These are phyloP conservation scores for Teunomyces panamensis DNA, from an alignment of 805 yeast species.

Conservation along the genomic window DNA sequence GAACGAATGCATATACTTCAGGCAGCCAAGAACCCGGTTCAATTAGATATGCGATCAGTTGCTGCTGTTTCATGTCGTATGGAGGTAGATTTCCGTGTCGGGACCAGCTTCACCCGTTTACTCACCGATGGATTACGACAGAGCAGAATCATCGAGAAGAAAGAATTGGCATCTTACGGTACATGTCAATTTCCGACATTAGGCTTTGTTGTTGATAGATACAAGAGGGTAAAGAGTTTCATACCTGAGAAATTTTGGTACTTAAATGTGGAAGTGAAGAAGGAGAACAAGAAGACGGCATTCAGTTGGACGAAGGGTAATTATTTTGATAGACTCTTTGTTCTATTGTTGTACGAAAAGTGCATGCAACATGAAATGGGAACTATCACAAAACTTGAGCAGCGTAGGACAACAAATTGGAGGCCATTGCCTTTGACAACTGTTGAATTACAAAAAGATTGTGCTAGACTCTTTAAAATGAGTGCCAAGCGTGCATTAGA, in stretches of 20 bases:
- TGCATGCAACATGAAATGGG: slow-evolving; percentile 56
- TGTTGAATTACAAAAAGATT: slow-evolving; percentile 85
- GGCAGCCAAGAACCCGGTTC: slow-evolving; percentile 71
- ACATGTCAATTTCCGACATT: slow-evolving; percentile 94
- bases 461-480: slow-evolving; percentile 69
- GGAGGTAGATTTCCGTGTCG: slow-evolving; percentile 86
- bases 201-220: slow-evolving; percentile 94
- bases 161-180: slow-evolving; percentile 71
- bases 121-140: slow-evolving; percentile 54
- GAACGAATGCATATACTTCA: slow-evolving; percentile 68
- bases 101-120: slow-evolving; percentile 83
- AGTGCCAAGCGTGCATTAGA: slow-evolving; percentile 75
- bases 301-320: slow-evolving; percentile 73
- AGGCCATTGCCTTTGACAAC: slow-evolving; percentile 92
- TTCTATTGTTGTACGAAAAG: slow-evolving; percentile 61
- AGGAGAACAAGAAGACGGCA: slow-evolving; percentile 33
- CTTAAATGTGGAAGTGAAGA: slow-evolving; percentile 52
- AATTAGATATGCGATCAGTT: slow-evolving; percentile 64
- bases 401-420: slow-evolving; percentile 68
- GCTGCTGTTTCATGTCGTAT: slow-evolving; percentile 83
- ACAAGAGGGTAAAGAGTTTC: slow-evolving; percentile 68
- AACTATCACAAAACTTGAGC: slow-evolving; percentile 46
- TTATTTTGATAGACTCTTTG: slow-evolving; percentile 70
- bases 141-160: slow-evolving; percentile 27
- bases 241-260: slow-evolving; percentile 80